phyloP scores from a whole-genome alignment of 371 early-diverging fungal genomes.

The Entomophthora muscae region DNA sequence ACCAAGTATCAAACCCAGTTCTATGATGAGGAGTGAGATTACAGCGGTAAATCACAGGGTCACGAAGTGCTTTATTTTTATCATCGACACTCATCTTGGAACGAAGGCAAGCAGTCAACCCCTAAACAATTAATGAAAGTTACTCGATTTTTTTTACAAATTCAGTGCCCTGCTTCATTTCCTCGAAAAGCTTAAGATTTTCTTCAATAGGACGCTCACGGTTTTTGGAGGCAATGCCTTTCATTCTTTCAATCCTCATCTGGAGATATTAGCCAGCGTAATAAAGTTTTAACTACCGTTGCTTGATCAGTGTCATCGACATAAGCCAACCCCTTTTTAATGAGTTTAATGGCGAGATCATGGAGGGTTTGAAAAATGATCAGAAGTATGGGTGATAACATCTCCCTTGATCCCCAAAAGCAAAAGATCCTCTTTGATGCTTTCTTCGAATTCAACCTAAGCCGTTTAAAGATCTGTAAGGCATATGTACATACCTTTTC shows the following conservation, averaged over 20 bases:
- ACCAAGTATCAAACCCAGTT: slow-evolving; percentile 34
- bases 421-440: slow-evolving; percentile 82
- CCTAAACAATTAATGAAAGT: slow-evolving; percentile 18
- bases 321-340: slow-evolving; percentile 89
- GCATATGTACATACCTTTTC: slow-evolving; percentile 66
- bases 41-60: slow-evolving; percentile 98
- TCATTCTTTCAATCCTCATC: slow-evolving; percentile 87
- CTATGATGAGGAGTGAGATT: slow-evolving; percentile 87
- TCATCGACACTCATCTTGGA: slow-evolving; percentile 95
- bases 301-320: slow-evolving; percentile 91
- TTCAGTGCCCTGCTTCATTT: slow-evolving; percentile 86
- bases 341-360: slow-evolving; percentile 70
- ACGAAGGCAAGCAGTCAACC: slow-evolving; percentile 80
- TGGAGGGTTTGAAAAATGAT: slow-evolving; percentile 88
- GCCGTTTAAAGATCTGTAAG: neutral
- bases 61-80: slow-evolving; percentile 95
- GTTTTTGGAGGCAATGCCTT: slow-evolving; percentile 73
- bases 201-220: slow-evolving; percentile 81
- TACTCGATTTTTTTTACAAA: slow-evolving; percentile 22
- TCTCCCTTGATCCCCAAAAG: slow-evolving; percentile 78
- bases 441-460: slow-evolving; percentile 72
- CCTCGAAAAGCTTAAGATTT: slow-evolving; percentile 80
- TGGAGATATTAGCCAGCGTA: slow-evolving; percentile 10
- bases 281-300: slow-evolving; percentile 18
- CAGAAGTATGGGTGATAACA: slow-evolving; percentile 79